Evolutionary conservation across 2,329 filamentous ascomycete genomes (phyloP).

Genomic region (Sporothrix dimorphospora): DNA sequence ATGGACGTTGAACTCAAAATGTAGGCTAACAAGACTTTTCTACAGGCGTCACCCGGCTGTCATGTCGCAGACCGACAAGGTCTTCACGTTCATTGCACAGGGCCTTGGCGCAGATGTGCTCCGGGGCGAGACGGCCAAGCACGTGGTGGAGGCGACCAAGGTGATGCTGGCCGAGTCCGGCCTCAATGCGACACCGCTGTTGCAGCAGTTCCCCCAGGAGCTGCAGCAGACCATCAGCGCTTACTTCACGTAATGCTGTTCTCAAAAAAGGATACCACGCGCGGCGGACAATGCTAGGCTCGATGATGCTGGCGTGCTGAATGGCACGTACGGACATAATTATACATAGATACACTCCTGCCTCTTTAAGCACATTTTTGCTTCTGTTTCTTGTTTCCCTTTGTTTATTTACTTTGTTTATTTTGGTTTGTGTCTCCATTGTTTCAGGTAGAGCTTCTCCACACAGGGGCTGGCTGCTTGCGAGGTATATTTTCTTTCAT

Average conservation of each 20-base stretch:
- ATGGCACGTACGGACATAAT: constrained; percentile 12
- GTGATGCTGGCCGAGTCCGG: constrained; percentile 72
- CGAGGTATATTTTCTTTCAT: constrained; percentile 8
- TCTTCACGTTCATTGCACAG: constrained; percentile 83
- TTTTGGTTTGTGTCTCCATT: not conserved
- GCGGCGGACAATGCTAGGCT: not conserved
- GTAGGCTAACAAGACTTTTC: not conserved
- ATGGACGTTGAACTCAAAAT: not conserved
- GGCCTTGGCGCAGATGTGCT: constrained; percentile 90
- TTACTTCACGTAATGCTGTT: constrained; percentile 59
- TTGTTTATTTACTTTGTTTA: not conserved
- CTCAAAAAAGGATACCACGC: constrained; percentile 5
- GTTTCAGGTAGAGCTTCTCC: constrained; percentile 15
- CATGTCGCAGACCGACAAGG: constrained; percentile 73
- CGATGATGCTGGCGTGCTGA: not conserved
- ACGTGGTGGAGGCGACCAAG: constrained; percentile 79
- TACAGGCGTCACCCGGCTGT: constrained; percentile 82
- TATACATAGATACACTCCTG: constrained; percentile 23
- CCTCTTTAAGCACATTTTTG: not conserved
- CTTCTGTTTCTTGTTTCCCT: not conserved
- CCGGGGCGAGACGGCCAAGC: constrained; percentile 77
- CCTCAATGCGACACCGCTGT: constrained; percentile 74
- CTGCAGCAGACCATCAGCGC: constrained; percentile 78
- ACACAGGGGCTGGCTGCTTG: constrained; percentile 2
- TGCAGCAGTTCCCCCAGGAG: constrained; percentile 75